Conservation (phyloP, 2,329 filamentous ascomycete genomes). For the Fusarium miscanthi region DNA sequence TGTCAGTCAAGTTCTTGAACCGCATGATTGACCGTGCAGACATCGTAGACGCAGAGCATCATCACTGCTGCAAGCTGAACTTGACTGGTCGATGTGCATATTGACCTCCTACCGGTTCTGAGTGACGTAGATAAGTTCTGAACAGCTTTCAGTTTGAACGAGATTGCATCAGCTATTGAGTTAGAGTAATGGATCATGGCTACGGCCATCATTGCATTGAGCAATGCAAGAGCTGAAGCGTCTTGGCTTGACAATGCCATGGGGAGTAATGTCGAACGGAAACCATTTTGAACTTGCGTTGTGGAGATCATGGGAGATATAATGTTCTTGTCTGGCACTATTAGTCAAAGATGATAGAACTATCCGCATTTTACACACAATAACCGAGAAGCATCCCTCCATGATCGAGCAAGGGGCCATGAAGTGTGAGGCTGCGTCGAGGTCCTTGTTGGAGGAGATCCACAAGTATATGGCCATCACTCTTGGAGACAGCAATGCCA, state of each 20-base stretch:
- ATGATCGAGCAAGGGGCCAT: not conserved
- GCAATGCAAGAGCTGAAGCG: not conserved
- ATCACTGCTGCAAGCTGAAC: not conserved
- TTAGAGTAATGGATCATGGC: not conserved
- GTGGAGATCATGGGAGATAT: constrained; percentile 1
- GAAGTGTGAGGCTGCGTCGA: not conserved
- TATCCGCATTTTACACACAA: not conserved
- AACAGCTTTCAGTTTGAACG: not conserved
- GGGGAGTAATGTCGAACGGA: not conserved
- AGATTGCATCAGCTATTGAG: not conserved
- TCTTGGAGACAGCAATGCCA: rapidly evolving
- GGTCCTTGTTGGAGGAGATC: not conserved
- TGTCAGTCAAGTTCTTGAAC: not conserved
- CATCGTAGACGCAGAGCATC: constrained; percentile 6
- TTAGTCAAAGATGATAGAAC: not conserved
- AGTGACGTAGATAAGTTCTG: not conserved
- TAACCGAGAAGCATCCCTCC: not conserved
- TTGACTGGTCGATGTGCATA: not conserved
- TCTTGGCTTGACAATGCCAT: not conserved
- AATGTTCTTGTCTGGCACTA: not conserved
- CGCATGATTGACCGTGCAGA: not conserved
- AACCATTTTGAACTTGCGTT: not conserved
- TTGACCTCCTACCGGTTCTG: not conserved
- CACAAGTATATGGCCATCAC: not conserved
- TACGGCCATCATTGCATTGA: not conserved